Conservation (phyloP, 1,284 basidiomycete genomes). For the Tilletia caries region DNA sequence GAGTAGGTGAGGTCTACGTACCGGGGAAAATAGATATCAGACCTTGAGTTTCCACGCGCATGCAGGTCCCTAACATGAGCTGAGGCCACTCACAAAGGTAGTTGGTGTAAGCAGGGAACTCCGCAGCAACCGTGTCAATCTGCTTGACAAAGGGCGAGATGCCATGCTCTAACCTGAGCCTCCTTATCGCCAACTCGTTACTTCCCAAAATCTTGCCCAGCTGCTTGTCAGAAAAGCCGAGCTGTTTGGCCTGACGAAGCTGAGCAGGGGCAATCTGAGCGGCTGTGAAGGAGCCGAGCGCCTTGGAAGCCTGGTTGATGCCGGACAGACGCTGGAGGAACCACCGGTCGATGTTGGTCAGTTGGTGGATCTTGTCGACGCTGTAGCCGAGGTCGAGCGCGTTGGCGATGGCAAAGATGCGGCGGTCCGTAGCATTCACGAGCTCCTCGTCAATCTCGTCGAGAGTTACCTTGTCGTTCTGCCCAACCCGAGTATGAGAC, state of each 20-base stretch:
- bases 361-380: conserved; percentile 91
- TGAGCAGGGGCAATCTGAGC: conserved; percentile 66
- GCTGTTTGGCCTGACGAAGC: conserved; percentile 82
- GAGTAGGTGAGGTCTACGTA: conserved; percentile 83
- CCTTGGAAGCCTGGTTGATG: conserved; percentile 37
- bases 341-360: conserved; percentile 98
- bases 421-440: conserved; percentile 81
- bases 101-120: conserved; percentile 98
- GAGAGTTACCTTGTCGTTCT: conserved; percentile 71
- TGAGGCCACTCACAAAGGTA: conserved; percentile 66
- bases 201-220: conserved; percentile 76
- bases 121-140: conserved; percentile 96
- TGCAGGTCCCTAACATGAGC: not conserved
- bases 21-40: not conserved
- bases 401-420: conserved; percentile 83
- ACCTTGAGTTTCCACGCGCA: not conserved
- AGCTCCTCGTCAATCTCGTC: conserved; percentile 81
- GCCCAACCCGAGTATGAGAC: not conserved
- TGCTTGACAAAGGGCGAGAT: conserved; percentile 94
- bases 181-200: conserved; percentile 82
- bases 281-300: conserved; percentile 65
- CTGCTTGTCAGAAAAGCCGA: conserved; percentile 92
- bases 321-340: conserved; percentile 80
- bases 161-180: conserved; percentile 75
- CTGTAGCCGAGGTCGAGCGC: conserved; percentile 85